Conservation (phyloP, 1,139 yeast genomes). For the Saccharomyces hybrid region DNA sequence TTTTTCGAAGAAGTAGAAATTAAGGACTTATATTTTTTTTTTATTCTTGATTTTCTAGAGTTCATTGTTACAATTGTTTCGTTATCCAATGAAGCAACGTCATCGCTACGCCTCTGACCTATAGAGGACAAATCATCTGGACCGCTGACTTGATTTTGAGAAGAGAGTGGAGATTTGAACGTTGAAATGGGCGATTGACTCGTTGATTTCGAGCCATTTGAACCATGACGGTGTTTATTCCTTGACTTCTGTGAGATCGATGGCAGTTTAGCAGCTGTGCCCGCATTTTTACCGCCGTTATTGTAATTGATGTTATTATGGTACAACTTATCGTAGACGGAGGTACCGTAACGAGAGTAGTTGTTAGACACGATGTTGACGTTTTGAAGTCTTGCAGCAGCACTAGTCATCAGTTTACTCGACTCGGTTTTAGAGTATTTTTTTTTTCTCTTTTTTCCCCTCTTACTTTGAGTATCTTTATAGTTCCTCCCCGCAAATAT, state of each 20-base stretch:
- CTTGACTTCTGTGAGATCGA: neutral
- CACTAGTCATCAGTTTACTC: neutral
- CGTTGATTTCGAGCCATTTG: neutral
- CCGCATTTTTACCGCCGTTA: constrained; percentile 1
- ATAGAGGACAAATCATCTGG: neutral
- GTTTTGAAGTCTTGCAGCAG: neutral
- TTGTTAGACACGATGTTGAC: constrained; percentile 25
- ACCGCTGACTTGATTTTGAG: neutral
- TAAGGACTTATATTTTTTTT: constrained; percentile 22
- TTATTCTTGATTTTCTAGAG: constrained; percentile 17
- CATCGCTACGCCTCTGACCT: neutral
- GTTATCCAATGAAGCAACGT: constrained; percentile 5
- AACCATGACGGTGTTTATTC: neutral
- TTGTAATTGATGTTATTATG: constrained; percentile 3
- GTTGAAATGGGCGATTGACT: neutral
- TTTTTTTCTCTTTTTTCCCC: neutral
- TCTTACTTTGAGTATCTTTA: neutral
- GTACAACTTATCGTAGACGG: constrained; percentile 25
- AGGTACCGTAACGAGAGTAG: constrained; percentile 28
- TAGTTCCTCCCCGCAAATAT: constrained; percentile 1
- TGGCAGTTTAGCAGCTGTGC: neutral
- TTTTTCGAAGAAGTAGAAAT: constrained; percentile 23
- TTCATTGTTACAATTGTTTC: constrained; percentile 10
- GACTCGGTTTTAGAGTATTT: neutral
- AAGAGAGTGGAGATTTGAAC: neutral